phyloP scores from a whole-genome alignment of 176 grass and related monocot species.

The Musa troglodytarum region DNA sequence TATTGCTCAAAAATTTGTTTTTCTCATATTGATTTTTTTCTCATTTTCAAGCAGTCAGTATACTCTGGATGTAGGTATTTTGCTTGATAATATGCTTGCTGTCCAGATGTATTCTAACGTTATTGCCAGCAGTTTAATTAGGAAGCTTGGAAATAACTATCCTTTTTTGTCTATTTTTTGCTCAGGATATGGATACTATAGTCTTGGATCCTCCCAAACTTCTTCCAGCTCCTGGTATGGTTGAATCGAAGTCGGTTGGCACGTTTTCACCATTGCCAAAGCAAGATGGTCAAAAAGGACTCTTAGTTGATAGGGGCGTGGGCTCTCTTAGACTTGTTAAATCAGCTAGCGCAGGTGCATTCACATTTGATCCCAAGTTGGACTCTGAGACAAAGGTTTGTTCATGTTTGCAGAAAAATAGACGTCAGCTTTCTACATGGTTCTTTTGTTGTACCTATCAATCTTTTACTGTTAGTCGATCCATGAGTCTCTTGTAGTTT shows the following conservation, averaged over 20 bases:
- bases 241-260: constrained; percentile 85
- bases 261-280: constrained; percentile 55
- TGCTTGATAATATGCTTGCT: background rate
- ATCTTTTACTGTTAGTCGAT: background rate
- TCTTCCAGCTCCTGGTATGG: constrained; percentile 21
- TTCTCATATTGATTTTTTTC: background rate
- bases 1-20: background rate
- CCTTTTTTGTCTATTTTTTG: constrained; percentile 11
- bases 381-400: constrained; percentile 66
- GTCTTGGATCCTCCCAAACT: constrained; percentile 3
- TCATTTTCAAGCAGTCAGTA: background rate
- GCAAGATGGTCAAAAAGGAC: constrained; percentile 59
- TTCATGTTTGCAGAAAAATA: constrained; percentile 10
- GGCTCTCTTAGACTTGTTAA: constrained; percentile 71
- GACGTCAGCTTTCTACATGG: background rate
- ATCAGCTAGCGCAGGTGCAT: constrained; percentile 44
- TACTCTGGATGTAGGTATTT: background rate
- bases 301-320: constrained; percentile 95
- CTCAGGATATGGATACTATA: constrained; percentile 43
- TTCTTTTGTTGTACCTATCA: background rate
- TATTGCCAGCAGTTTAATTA: background rate
- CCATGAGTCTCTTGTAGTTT: background rate
- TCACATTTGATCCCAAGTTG: constrained; percentile 41
- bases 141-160: no score
- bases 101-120: background rate